A percentile compares a stretch with the other conserved stretches of the same genome.
phyloP scores from a whole-genome alignment of 345 rosid species.

The Arabidopsis thaliana region DNA sequence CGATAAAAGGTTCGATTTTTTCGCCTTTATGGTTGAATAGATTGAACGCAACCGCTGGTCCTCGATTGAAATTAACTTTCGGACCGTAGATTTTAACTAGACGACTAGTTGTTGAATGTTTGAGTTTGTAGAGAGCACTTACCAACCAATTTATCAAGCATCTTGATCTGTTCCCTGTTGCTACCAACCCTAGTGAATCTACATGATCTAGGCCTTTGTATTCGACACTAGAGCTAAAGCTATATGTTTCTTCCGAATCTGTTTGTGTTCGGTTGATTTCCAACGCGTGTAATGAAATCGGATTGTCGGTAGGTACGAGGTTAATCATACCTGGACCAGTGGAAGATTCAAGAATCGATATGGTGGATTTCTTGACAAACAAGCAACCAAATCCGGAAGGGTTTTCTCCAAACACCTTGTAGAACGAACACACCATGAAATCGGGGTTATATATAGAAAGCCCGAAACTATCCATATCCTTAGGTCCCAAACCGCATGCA shows the following conservation, averaged over 20 bases:
- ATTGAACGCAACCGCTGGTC: conserved; percentile 87
- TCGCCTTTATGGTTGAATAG: conserved; percentile 84
- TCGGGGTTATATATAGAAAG: conserved; percentile 86
- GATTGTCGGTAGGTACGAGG: conserved; percentile 62
- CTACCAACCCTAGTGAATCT: conserved; percentile 67
- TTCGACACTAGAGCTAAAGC: conserved; percentile 38
- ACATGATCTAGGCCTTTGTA: conserved; percentile 79
- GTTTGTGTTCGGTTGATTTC: conserved; percentile 32
- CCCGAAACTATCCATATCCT: conserved; percentile 95
- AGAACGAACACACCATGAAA: conserved; percentile 85
- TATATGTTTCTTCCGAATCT: conserved; percentile 41
- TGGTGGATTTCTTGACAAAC: conserved; percentile 78
- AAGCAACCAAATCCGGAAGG: conserved; percentile 96
- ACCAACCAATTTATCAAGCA: conserved; percentile 93
- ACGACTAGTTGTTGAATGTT: conserved; percentile 58
- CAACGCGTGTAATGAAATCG: conserved; percentile 42
- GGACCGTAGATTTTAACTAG: conserved; percentile 87
- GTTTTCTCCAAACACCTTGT: conserved; percentile 91
- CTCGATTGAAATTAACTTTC: conserved; percentile 77
- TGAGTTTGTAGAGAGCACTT: conserved; percentile 75
- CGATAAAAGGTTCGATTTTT: conserved; percentile 74
- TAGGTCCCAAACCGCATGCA: conserved; percentile 91
- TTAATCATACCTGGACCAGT: conserved; percentile 70
- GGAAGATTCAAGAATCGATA: conserved; percentile 60
- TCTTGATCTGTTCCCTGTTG: conserved; percentile 72